Evolutionary conservation across 2,329 filamentous ascomycete species (phyloP), one percentile per base, ranked within the genome.

Genomic region (Phyllosticta citribraziliensis): DNA sequence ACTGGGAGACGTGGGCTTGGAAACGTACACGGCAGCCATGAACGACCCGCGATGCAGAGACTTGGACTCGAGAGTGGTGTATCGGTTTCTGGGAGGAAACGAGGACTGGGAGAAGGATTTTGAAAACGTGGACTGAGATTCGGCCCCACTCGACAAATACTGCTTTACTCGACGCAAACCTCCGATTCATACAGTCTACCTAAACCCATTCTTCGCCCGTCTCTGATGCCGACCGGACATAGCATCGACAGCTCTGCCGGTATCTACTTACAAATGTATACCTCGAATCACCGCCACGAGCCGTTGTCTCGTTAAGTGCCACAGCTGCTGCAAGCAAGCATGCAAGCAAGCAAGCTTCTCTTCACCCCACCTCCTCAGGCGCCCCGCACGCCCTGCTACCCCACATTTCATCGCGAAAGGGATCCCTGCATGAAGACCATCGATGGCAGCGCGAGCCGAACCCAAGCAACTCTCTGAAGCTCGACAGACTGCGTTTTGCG

Each of bases 31-130:
- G 19, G 77, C 73, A 10, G 80, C 82, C 2, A 79, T 77, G 58
- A 75, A 77, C 58, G 81, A 84, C 68, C 69, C 74, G 14, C 72
- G 74, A 11, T 85, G 80, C 71, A 77, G 70, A 62, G 81, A 80
- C 63, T 68, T 82, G 63, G 82, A 85, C 67, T 84, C 80, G 22
- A 76, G 81, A 60, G 81, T 84, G 19, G 78, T 85, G 2, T 85
- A 80, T 72, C 73, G 82, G 53, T 83, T 79, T 69, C 66, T 84
- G 27, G 81, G 80, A 2, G 80, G 81, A 0, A 68, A 75, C 30
- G 81, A 84, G 67, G 72, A 81, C 19, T 83, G 81, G 81, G 65
- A 68, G 58, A 67, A 67, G 50, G 59, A 61, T 50, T 61, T 61
- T 50, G 59, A 61, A 2, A 50, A 54, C 14, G 47, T 57, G 22